Conservation (phyloP, 305 asterid genomes). For the Fraxinus paxiana region DNA sequence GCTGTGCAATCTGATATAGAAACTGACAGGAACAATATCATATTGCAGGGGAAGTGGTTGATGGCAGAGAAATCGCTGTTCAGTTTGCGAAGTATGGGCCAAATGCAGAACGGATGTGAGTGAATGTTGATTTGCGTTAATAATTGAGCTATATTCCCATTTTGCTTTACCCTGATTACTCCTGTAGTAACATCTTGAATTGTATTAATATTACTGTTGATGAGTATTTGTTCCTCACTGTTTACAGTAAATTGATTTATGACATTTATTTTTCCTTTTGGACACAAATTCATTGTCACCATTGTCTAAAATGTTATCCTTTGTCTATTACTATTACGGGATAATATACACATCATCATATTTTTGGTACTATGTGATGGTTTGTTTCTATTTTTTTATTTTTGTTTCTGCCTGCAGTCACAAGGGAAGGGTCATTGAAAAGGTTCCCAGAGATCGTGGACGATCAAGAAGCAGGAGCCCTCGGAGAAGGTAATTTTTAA, state of each 20-base stretch:
- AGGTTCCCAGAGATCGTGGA: conserved; percentile 15
- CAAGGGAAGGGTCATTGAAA: conserved; percentile 30
- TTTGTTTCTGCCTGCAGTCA: conserved; percentile 16
- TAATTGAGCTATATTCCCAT: neutral
- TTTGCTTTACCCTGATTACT: neutral
- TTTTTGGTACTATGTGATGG: neutral
- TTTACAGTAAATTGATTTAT: neutral
- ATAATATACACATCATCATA: neutral
- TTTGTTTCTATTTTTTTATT: neutral
- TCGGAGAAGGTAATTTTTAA: conserved; percentile 20
- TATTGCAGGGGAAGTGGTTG: conserved; percentile 30
- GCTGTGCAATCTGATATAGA: neutral
- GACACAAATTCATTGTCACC: neutral
- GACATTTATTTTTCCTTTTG: neutral
- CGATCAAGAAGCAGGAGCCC: conserved; percentile 37
- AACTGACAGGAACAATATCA: neutral
- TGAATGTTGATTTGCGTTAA: neutral
- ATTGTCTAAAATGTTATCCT: neutral
- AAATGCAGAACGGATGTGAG: conserved; percentile 33
- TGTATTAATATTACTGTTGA: neutral
- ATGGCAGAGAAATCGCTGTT: conserved; percentile 32
- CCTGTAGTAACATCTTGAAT: neutral
- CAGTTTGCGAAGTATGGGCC: conserved; percentile 39
- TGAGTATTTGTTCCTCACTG: neutral
- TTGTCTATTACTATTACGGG: neutral